These are phyloP conservation scores for Bipolaris oryzae DNA, from an alignment of 2,329 filamentous ascomycete species.

Conservation along the genomic window DNA sequence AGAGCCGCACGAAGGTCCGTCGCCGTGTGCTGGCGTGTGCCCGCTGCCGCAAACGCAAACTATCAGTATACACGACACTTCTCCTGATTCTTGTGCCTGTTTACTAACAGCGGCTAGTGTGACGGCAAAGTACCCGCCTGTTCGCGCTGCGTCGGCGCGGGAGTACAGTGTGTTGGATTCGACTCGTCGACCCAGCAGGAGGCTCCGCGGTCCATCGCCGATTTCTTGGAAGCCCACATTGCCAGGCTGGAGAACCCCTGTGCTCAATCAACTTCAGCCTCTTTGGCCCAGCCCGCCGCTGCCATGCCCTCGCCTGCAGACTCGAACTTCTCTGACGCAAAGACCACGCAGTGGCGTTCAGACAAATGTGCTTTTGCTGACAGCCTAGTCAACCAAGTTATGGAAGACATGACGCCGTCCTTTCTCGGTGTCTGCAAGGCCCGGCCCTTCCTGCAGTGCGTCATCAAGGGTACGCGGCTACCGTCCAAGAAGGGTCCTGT, in stretches of 20 bases:
- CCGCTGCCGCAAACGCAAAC: conserved; percentile 45
- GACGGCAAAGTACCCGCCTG: conserved; percentile 46
- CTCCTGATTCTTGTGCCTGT: conserved; percentile 1
- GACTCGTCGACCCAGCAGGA: conserved; percentile 44
- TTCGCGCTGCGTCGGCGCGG: conserved; percentile 41
- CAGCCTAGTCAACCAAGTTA: conserved; percentile 41
- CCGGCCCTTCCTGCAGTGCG: conserved; percentile 41
- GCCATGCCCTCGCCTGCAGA: conserved; percentile 36
- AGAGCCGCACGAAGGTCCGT: conserved; percentile 43
- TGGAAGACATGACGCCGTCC: conserved; percentile 44
- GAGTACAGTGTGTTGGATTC: conserved; percentile 43
- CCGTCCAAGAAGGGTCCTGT: conserved; percentile 45
- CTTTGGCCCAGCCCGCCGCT: conserved; percentile 20
- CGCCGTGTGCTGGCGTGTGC: conserved; percentile 46
- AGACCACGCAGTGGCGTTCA: conserved; percentile 13
- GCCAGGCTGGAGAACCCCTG: conserved; percentile 30
- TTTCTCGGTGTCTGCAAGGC: conserved; percentile 46
- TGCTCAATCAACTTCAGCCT: conserved; percentile 23
- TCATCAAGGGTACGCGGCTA: conserved; percentile 44
- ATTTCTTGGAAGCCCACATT: conserved; percentile 43
- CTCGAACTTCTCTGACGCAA: conserved; percentile 31
- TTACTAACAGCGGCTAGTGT: conserved; percentile 30
- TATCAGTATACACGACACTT: conserved; percentile 33
- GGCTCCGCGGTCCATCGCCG: conserved; percentile 42
- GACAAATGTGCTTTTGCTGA: conserved; percentile 42